These are phyloP conservation scores for Thielaviopsis musarum DNA, from an alignment of 2,329 filamentous ascomycete species.

Conservation along the genomic window DNA sequence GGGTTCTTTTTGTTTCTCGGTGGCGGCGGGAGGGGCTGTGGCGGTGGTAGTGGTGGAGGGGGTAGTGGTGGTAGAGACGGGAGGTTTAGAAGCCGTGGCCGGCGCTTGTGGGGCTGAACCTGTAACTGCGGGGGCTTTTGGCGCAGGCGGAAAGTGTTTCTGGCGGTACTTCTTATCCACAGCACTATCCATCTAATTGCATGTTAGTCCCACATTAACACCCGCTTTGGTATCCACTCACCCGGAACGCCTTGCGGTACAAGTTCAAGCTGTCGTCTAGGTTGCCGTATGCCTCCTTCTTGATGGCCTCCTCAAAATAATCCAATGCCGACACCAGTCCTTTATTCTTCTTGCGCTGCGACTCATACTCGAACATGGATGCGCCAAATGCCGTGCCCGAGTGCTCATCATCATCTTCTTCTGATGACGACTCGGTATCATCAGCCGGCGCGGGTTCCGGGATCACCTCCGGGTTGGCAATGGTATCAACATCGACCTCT, in stretches of 20 bases:
- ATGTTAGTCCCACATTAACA: constrained; percentile 12
- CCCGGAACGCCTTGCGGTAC: constrained; percentile 81
- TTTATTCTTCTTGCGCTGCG: constrained; percentile 13
- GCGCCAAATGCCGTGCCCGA: constrained; percentile 7
- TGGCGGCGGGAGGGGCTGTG: constrained; percentile 16
- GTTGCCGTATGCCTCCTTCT: constrained; percentile 70
- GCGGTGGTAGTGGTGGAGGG: constrained; percentile 13
- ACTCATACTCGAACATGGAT: constrained; percentile 4
- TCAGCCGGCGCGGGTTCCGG: constrained; percentile 16
- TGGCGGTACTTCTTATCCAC: constrained; percentile 80
- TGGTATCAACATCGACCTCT: constrained; percentile 7
- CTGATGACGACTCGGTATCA: constrained; percentile 13
- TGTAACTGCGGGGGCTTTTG: not conserved
- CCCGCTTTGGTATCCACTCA: constrained; percentile 22
- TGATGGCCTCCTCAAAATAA: constrained; percentile 81
- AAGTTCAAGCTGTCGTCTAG: constrained; percentile 76
- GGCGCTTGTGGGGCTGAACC: not conserved
- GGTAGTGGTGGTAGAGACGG: constrained; percentile 25
- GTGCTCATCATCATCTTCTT: constrained; percentile 9
- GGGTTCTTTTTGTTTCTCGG: constrained; percentile 13
- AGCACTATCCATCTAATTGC: constrained; percentile 52
- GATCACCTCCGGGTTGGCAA: constrained; percentile 14
- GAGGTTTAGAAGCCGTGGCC: too few species aligned
- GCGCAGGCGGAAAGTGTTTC: constrained; percentile 60
- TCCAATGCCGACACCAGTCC: constrained; percentile 66